Percentiles rank a stretch among this genome's conserved stretches.
These are phyloP conservation scores for Colletotrichum tabaci DNA, from an alignment of 2,329 filamentous ascomycete species.

Conservation along the genomic window DNA sequence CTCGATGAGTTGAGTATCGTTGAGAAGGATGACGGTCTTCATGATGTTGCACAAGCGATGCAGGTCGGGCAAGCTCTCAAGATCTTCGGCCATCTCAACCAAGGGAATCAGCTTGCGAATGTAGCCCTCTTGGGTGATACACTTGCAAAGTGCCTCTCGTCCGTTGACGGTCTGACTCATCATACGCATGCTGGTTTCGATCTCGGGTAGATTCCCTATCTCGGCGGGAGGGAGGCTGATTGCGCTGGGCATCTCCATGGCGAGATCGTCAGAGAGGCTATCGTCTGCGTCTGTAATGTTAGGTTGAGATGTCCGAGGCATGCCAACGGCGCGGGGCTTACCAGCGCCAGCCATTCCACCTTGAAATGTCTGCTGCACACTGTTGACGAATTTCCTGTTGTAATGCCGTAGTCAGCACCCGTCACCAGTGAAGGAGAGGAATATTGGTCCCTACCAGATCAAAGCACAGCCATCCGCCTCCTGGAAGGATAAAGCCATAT, in stretches of 20 bases:
- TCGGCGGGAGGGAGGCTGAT: constrained; percentile 85
- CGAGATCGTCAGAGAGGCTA: constrained; percentile 86
- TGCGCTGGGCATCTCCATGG: constrained; percentile 79
- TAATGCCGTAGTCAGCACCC: constrained; percentile 19
- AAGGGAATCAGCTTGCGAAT: constrained; percentile 89
- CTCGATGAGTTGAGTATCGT: constrained; percentile 96
- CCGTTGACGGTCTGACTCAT: constrained; percentile 82
- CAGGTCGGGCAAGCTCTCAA: constrained; percentile 88
- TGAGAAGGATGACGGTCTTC: constrained; percentile 95
- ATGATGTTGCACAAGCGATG: constrained; percentile 97
- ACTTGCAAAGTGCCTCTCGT: constrained; percentile 89
- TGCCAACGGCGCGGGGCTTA: constrained; percentile 54
- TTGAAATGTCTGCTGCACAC: constrained; percentile 82
- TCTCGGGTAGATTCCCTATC: constrained; percentile 85
- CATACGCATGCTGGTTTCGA: constrained; percentile 86
- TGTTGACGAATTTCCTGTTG: constrained; percentile 89
- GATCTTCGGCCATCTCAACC: constrained; percentile 90
- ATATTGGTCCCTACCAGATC: constrained; percentile 79
- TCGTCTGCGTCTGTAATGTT: constrained; percentile 73
- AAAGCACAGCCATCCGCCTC: constrained; percentile 93
- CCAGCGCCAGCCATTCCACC: constrained; percentile 73
- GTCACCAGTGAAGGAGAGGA: constrained; percentile 25
- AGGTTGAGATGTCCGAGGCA: constrained; percentile 43
- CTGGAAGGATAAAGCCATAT: constrained; percentile 99
- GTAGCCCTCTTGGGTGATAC: constrained; percentile 88